Evolutionary conservation across 176 grass and related monocot species (phyloP).

Genomic region (Paspalum vaginatum): DNA sequence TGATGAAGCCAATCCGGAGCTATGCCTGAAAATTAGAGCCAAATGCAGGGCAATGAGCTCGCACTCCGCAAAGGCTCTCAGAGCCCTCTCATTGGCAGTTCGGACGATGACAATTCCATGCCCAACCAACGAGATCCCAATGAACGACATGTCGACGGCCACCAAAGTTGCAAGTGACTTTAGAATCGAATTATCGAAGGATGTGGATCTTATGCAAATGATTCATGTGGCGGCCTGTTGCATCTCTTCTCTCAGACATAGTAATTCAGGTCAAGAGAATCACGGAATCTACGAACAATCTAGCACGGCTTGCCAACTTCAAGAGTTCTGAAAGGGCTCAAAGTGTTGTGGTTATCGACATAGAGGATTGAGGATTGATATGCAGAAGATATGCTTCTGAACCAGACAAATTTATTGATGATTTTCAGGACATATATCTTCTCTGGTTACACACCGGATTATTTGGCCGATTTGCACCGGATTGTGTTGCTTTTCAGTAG

Average conservation of each 20-base stretch:
- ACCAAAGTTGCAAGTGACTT: slow-evolving; percentile 36
- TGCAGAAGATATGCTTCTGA: neutral
- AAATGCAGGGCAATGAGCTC: slow-evolving; percentile 72
- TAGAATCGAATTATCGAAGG: slow-evolving; percentile 35
- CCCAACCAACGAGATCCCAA: neutral
- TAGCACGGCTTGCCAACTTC: slow-evolving; percentile 67
- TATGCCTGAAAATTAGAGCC: slow-evolving; percentile 41
- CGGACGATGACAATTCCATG: slow-evolving; percentile 51
- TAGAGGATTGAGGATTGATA: slow-evolving; percentile 41
- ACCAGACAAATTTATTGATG: neutral
- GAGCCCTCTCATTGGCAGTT: slow-evolving; percentile 58
- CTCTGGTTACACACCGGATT: too few species aligned
- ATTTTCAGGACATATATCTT: too few species aligned
- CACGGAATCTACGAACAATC: slow-evolving; percentile 41
- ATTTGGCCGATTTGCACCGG: too few species aligned
- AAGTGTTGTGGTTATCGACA: slow-evolving; percentile 46
- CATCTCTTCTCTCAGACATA: slow-evolving; percentile 67
- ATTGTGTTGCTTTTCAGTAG: too few species aligned
- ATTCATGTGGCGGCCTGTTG: slow-evolving; percentile 57
- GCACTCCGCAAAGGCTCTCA: slow-evolving; percentile 65
- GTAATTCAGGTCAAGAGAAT: slow-evolving; percentile 53
- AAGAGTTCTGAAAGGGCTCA: slow-evolving; percentile 40
- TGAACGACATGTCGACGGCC: slow-evolving; percentile 49
- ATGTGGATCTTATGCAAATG: slow-evolving; percentile 38
- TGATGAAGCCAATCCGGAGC: slow-evolving; percentile 52